Percentiles rank a stretch among this genome's conserved stretches.
Evolutionary conservation across 345 rosid species (phyloP).

Genomic region (Euphorbia peplus): DNA sequence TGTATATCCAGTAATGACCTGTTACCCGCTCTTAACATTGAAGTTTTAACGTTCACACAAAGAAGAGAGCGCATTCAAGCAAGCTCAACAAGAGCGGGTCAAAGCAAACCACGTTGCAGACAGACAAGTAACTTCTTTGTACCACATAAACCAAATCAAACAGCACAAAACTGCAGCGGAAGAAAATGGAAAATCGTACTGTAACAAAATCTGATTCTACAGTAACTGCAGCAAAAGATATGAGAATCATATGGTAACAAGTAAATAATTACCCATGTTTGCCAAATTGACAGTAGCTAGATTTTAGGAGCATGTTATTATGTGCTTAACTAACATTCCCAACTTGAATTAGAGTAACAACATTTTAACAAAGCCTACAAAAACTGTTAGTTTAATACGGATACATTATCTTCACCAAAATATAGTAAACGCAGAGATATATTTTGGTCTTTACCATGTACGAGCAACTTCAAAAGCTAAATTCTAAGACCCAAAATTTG

Average conservation of each 20-base stretch:
- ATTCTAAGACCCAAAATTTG: neutral
- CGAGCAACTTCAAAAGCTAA: neutral
- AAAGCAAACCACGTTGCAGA: too few relatives aligned
- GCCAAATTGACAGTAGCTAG: neutral
- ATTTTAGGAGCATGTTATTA: neutral
- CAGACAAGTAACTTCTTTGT: too few relatives aligned
- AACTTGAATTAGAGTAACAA: too few relatives aligned
- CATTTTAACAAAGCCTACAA: neutral
- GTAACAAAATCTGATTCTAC: too few relatives aligned
- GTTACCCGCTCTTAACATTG: too few relatives aligned
- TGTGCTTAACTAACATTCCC: neutral
- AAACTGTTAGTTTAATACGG: neutral
- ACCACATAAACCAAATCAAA: neutral
- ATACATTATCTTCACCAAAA: neutral
- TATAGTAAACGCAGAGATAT: neutral
- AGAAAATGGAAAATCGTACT: neutral
- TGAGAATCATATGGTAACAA: neutral
- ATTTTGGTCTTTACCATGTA: neutral
- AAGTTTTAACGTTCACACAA: too few relatives aligned
- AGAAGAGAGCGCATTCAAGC: too few relatives aligned
- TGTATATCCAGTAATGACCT: too few relatives aligned
- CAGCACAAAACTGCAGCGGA: neutral
- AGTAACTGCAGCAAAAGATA: neutral
- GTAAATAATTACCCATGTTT: neutral
- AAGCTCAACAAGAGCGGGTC: too few relatives aligned